Percentiles rank a stretch among this genome's conserved stretches.
phyloP scores from a whole-genome alignment of 2,329 filamentous ascomycete species.

The Cladophialophora chaetospira region DNA sequence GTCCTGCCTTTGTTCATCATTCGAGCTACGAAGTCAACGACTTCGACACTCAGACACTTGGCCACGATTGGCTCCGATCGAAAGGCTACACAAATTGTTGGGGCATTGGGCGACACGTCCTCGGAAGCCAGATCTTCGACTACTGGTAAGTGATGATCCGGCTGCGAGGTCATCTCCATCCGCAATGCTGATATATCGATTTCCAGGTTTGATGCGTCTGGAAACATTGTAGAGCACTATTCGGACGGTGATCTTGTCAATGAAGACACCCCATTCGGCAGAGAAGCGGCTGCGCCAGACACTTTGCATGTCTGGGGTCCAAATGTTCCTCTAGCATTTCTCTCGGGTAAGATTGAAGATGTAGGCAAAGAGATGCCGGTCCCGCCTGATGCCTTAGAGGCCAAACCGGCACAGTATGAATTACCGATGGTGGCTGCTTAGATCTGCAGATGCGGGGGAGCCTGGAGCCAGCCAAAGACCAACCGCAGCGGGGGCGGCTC shows the following conservation, averaged over 20 bases:
- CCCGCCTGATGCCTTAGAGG: conserved; percentile 18
- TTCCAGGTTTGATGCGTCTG: conserved; percentile 60
- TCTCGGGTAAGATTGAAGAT: conserved; percentile 24
- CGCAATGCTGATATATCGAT: conserved; percentile 1
- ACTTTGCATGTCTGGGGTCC: conserved; percentile 40
- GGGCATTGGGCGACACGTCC: conserved; percentile 70
- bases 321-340: conserved; percentile 29
- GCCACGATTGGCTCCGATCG: conserved; percentile 67
- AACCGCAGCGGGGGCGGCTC: not conserved
- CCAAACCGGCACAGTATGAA: conserved; percentile 15
- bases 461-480: not conserved
- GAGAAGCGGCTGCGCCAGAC: conserved; percentile 36
- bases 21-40: conserved; percentile 70
- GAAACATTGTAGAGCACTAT: conserved; percentile 70
- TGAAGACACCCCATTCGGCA: conserved; percentile 36
- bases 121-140: conserved; percentile 72
- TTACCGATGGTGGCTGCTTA: conserved; percentile 12
- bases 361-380: conserved; percentile 17
- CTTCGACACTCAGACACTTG: conserved; percentile 69
- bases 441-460: not conserved
- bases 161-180: too few species aligned
- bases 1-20: conserved; percentile 62
- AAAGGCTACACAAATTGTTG: conserved; percentile 67
- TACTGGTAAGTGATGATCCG: conserved; percentile 67
- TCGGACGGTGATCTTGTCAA: conserved; percentile 62